Evolutionary conservation across 495 filamentous ascomycete genomes (phyloP), one percentile per base, ranked within the genome.

Genomic region (Rhypophila decipiens): DNA sequence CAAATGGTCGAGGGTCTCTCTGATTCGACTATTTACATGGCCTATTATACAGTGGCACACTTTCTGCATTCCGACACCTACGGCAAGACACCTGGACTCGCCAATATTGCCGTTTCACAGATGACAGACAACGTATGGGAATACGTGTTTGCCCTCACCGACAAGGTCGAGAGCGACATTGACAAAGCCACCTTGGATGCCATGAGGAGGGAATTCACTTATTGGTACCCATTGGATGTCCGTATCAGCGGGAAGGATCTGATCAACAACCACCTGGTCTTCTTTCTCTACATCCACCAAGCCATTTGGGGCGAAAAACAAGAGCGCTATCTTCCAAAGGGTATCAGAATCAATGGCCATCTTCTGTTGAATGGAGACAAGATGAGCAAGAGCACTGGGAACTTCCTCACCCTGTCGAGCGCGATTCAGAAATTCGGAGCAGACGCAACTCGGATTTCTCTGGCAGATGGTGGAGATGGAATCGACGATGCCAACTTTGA

Each of bases 401-500:
- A 95, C 67, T 96, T 96, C 72, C 70, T 96, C 52, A 95, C 90
- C 23, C 70, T 96, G 22, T 76, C 79, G 49, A 83, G 90, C 43
- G 77, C 85, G 4, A 79, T 88, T 15, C 77, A 83, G 48, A 96
- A 96, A 61, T 96, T 86, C 61, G 90, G 90, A 49, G 88, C 42
- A 19, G 42, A 44, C 11, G 42, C 42, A 3, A 20, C 27, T 20
- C 27, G 42, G 8, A 84, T 95, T 51, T 86, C 87, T 7, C 80
- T 96, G 39, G 88, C 90, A 24, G 61, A 46, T 42, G 89, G 87
- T 17, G 93, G 93, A 56, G 93, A 98, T 66, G 86, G 87, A 44
- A 87, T 96, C 46, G 82, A 88, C 49, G 93, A 98, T 69, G 90
- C 93, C 46, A 98, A 98, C 71, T 95, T 98, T 56, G 93, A 95